Evolutionary conservation across 768 basidiomycete genomes (phyloP).

Genomic region (Candolleomyces efflorescens): DNA sequence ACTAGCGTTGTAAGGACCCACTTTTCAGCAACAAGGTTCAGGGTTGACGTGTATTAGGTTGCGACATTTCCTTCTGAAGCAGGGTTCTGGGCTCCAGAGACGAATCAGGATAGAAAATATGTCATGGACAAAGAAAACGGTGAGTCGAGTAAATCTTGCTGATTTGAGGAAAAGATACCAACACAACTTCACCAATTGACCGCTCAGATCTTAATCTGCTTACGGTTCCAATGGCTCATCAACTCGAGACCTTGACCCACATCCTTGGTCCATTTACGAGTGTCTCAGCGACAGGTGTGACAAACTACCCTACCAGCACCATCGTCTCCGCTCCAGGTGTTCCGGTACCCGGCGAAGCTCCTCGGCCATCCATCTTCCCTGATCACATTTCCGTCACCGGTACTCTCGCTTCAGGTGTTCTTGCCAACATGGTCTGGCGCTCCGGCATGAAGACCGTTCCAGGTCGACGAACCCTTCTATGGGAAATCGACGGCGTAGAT

Average conservation of each 20-base stretch:
- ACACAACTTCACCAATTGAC: background rate
- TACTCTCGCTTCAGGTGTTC: background rate
- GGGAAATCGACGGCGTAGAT: conserved; percentile 13
- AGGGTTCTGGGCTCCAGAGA: background rate
- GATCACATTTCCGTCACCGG: conserved; percentile 8
- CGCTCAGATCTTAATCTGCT: background rate
- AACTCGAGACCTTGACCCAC: conserved; percentile 9
- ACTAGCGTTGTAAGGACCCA: background rate
- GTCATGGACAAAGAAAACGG: background rate
- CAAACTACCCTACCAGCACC: conserved; percentile 1
- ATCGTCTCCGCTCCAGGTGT: background rate
- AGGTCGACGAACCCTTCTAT: conserved; percentile 7
- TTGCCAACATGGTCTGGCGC: conserved; percentile 1
- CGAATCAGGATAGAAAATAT: background rate
- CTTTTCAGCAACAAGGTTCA: too few species aligned
- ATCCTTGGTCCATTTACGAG: conserved; percentile 8
- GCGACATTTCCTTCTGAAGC: background rate
- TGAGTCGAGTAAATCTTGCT: background rate
- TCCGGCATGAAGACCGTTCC: conserved; percentile 2
- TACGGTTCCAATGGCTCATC: conserved; percentile 1
- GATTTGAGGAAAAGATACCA: background rate
- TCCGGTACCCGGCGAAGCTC: background rate
- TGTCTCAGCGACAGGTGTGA: conserved; percentile 1
- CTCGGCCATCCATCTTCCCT: background rate
- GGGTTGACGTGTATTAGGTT: too few species aligned